A percentile compares a stretch with the other conserved stretches of the same genome.
phyloP scores from a whole-genome alignment of 768 basidiomycete species.

The Agrocybe pediades region DNA sequence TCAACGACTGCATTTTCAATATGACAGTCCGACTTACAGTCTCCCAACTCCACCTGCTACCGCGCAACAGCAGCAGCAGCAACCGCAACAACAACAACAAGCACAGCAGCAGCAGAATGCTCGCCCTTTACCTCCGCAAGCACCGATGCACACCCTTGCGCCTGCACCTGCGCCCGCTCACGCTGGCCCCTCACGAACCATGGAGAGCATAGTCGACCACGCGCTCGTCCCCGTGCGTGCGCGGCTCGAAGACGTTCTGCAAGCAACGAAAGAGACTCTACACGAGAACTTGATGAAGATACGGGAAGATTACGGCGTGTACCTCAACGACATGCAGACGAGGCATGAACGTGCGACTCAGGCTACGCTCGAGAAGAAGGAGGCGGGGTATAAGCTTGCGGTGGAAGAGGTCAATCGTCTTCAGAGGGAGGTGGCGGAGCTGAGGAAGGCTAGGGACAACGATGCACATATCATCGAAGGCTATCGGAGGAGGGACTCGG shows the following conservation, averaged over 20 bases:
- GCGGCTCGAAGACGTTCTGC: background rate
- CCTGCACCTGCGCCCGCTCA: background rate
- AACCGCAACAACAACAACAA: background rate
- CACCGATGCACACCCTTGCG: background rate
- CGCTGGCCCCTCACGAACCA: background rate
- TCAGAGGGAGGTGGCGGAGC: background rate
- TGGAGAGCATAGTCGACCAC: background rate
- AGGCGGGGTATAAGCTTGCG: background rate
- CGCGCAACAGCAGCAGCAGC: background rate
- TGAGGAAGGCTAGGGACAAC: background rate
- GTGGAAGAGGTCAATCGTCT: background rate
- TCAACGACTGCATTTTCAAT: background rate
- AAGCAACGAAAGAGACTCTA: background rate
- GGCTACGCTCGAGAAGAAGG: background rate
- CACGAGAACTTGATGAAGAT: background rate
- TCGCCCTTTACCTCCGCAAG: background rate
- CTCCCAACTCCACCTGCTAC: background rate
- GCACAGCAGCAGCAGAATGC: background rate
- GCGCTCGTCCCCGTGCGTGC: background rate
- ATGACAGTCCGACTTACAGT: background rate
- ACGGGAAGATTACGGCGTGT: background rate
- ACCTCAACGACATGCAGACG: background rate
- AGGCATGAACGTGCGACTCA: background rate
- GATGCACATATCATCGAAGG: background rate
- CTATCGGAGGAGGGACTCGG: background rate